Evolutionary conservation across 306 rosid genomes (phyloP).

Genomic region (Nissolia schottii): DNA sequence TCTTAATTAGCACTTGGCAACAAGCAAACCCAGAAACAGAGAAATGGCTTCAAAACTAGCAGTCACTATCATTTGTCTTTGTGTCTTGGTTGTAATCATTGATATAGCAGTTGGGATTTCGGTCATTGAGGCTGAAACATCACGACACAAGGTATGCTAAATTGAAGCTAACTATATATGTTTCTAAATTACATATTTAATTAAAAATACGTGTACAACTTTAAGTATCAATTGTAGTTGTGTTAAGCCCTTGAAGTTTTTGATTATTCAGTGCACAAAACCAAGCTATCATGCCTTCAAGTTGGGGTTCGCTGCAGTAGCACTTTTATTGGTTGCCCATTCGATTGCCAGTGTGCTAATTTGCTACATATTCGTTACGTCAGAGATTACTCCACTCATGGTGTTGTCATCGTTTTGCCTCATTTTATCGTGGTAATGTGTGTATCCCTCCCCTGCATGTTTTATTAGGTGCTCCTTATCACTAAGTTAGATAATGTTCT

Average conservation of each 20-base stretch:
- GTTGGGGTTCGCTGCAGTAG: conserved; percentile 73
- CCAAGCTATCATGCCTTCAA: conserved; percentile 82
- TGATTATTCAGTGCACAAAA: conserved; percentile 91
- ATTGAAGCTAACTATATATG: not conserved
- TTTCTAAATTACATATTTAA: not conserved
- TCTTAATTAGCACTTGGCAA: not conserved
- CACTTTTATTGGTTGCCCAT: conserved; percentile 67
- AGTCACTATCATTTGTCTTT: conserved; percentile 63
- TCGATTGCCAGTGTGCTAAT: conserved; percentile 64
- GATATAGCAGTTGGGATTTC: conserved; percentile 80
- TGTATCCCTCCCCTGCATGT: not conserved
- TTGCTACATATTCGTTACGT: conserved; percentile 74
- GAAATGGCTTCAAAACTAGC: conserved; percentile 52
- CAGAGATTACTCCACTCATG: no score
- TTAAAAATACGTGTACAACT: not conserved
- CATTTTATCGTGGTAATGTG: conserved; percentile 69
- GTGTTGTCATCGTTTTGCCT: conserved; percentile 81
- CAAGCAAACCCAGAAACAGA: conserved; percentile 9
- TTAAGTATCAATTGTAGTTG: not conserved
- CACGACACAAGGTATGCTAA: conserved; percentile 81
- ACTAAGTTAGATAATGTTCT: no score
- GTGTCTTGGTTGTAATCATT: conserved; percentile 61
- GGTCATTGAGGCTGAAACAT: conserved; percentile 82
- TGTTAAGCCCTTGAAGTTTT: conserved; percentile 68
- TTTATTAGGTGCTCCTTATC: no score